A percentile compares a stretch with the other conserved stretches of the same genome.
phyloP scores from a whole-genome alignment of 495 filamentous ascomycete species.

The Xylaria palmicola region DNA sequence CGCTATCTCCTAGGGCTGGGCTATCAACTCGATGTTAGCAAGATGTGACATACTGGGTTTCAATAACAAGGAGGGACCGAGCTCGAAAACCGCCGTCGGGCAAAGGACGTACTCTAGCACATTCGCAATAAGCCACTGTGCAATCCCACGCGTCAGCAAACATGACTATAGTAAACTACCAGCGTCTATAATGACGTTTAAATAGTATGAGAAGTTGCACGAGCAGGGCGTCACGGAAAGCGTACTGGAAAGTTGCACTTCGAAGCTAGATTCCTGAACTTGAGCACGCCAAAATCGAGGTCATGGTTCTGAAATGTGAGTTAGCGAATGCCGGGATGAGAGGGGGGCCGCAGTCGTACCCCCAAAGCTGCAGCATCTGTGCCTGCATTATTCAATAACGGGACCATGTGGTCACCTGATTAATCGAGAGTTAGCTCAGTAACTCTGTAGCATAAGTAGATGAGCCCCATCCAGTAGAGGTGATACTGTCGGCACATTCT shows the following conservation, averaged over 20 bases:
- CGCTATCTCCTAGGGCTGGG: slow-evolving; percentile 70
- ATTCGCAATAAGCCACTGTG: slow-evolving; percentile 77
- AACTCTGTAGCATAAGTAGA: background rate
- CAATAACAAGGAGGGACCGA: background rate
- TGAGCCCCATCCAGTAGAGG: background rate
- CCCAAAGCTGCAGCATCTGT: slow-evolving; percentile 79
- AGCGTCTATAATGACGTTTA: no score
- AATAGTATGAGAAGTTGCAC: background rate
- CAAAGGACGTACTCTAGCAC: slow-evolving; percentile 21
- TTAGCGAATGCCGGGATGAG: slow-evolving; percentile 22
- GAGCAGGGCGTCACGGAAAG: slow-evolving; percentile 57
- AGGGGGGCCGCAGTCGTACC: slow-evolving; percentile 44
- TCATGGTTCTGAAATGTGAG: slow-evolving; percentile 67
- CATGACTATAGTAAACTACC: no score
- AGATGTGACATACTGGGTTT: no score
- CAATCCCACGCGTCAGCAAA: background rate
- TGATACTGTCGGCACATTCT: no score
- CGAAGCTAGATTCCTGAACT: slow-evolving; percentile 68
- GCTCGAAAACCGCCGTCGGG: background rate
- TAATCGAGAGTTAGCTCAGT: slow-evolving; percentile 4
- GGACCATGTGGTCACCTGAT: slow-evolving; percentile 75
- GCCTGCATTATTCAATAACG: slow-evolving; percentile 73
- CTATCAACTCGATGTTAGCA: slow-evolving; percentile 42
- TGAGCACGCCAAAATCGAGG: slow-evolving; percentile 85
- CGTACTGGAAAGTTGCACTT: slow-evolving; percentile 88